These are phyloP conservation scores for Halophytophthora batemanensis DNA, from an alignment of 352 stramenopile genomes.

Conservation along the genomic window DNA sequence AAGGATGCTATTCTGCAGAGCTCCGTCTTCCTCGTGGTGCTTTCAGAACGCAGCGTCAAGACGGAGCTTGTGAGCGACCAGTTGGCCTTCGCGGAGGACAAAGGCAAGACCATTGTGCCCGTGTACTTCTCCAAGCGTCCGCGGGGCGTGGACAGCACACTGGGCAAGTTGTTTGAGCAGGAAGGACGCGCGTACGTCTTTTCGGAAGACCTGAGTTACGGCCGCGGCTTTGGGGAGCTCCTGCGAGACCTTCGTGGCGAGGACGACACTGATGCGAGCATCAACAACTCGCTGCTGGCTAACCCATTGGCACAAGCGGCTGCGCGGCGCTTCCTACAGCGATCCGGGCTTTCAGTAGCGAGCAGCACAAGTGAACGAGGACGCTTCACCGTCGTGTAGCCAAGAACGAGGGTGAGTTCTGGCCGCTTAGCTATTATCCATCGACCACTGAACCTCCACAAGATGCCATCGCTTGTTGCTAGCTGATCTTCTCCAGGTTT, in stretches of 20 bases:
- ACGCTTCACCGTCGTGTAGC: conserved; percentile 27
- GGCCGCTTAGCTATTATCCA: neutral
- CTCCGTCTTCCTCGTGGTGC: conserved; percentile 65
- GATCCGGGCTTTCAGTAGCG: conserved; percentile 12
- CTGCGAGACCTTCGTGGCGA: conserved; percentile 37
- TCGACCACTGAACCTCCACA: conserved; percentile 1
- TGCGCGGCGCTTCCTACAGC: conserved; percentile 35
- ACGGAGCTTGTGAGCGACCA: conserved; percentile 82
- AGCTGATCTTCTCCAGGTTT: too few species aligned
- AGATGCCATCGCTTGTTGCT: too few species aligned
- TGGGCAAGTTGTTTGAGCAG: conserved; percentile 37
- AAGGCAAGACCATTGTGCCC: conserved; percentile 72
- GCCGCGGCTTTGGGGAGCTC: conserved; percentile 57
- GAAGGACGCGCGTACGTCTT: conserved; percentile 44
- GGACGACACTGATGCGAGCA: conserved; percentile 11
- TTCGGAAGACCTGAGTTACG: conserved; percentile 60
- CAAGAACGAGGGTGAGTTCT: conserved; percentile 3
- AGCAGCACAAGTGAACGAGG: conserved; percentile 8
- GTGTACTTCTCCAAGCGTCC: conserved; percentile 63
- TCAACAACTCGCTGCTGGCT: conserved; percentile 20
- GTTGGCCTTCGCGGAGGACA: conserved; percentile 80
- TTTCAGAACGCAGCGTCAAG: conserved; percentile 72
- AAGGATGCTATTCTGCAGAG: conserved; percentile 79
- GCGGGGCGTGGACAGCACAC: conserved; percentile 34
- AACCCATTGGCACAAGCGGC: conserved; percentile 36